Percentiles rank a stretch among this genome's conserved stretches.
Conservation (phyloP, 257 asterid species). For the Gynochthodes officinalis region DNA sequence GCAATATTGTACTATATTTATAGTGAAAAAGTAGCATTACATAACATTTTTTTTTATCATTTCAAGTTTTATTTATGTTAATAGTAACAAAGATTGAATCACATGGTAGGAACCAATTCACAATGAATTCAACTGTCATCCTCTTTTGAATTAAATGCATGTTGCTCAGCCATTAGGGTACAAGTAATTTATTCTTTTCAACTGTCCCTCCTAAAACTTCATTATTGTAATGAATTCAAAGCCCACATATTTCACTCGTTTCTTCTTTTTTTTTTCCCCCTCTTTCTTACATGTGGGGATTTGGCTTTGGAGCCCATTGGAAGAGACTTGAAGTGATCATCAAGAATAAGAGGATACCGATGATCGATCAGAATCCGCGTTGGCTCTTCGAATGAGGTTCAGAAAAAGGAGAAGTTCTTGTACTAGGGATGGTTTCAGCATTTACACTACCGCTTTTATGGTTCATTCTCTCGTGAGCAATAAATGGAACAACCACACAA, state of each 20-base stretch:
- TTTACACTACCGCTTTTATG: slow-evolving; percentile 4
- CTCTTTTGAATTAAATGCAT: slow-evolving; percentile 2
- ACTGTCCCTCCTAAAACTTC: slow-evolving; percentile 2
- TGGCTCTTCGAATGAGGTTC: neutral
- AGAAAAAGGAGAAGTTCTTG: neutral
- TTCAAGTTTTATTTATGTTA: neutral
- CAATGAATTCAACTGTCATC: slow-evolving; percentile 15
- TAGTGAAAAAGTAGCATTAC: slow-evolving; percentile 5
- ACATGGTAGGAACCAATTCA: slow-evolving; percentile 15
- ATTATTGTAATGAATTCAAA: neutral
- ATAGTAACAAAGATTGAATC: neutral
- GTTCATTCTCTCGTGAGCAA: neutral
- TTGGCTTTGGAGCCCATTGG: neutral
- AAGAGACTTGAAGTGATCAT: neutral
- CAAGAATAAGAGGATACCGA: neutral
- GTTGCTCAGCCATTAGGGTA: slow-evolving; percentile 8
- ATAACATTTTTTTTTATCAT: neutral
- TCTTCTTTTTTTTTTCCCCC: neutral
- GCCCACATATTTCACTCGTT: neutral
- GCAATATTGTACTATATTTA: slow-evolving; percentile 19
- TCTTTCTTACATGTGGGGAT: too few species aligned
- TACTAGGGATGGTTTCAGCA: neutral
- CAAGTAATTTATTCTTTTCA: slow-evolving; percentile 18
- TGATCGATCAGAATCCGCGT: neutral
- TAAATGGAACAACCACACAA: slow-evolving; percentile 14